These are phyloP conservation scores for Plasmopara halstedii DNA, from an alignment of 352 stramenopile genomes.

Conservation along the genomic window DNA sequence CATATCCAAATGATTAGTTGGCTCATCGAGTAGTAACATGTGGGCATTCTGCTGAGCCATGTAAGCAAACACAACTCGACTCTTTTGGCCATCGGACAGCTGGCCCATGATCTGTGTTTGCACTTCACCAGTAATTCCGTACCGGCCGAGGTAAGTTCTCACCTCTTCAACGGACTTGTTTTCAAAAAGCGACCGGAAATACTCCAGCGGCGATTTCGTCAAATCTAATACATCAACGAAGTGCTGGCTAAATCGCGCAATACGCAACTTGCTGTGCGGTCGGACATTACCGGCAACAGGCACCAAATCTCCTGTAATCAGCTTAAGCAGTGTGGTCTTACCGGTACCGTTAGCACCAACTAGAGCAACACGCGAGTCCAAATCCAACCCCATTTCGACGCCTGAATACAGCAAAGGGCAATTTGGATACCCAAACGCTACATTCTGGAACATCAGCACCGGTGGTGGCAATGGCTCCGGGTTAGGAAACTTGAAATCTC, in stretches of 20 bases:
- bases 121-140: constrained; percentile 93
- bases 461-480: constrained; percentile 91
- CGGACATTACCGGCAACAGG: constrained; percentile 92
- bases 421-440: constrained; percentile 94
- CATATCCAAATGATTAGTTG: constrained; percentile 89
- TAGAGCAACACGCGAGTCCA: constrained; percentile 95
- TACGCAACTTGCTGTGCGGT: constrained; percentile 93
- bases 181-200: constrained; percentile 92
- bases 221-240: constrained; percentile 98
- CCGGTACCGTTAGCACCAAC: constrained; percentile 95
- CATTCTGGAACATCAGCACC: constrained; percentile 96
- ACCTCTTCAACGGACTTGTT: constrained; percentile 92
- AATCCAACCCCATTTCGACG: constrained; percentile 95
- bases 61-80: constrained; percentile 96
- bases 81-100: constrained; percentile 95
- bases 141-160: constrained; percentile 93
- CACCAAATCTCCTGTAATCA: constrained; percentile 94
- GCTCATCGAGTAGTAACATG: constrained; percentile 90
- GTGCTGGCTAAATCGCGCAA: constrained; percentile 97
- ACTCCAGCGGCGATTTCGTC: constrained; percentile 92
- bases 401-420: constrained; percentile 87
- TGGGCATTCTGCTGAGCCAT: constrained; percentile 96
- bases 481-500: constrained; percentile 96
- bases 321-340: constrained; percentile 97
- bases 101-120: constrained; percentile 96